phyloP scores from a whole-genome alignment of 2,329 filamentous ascomycete genomes.

The Beauveria australis region DNA sequence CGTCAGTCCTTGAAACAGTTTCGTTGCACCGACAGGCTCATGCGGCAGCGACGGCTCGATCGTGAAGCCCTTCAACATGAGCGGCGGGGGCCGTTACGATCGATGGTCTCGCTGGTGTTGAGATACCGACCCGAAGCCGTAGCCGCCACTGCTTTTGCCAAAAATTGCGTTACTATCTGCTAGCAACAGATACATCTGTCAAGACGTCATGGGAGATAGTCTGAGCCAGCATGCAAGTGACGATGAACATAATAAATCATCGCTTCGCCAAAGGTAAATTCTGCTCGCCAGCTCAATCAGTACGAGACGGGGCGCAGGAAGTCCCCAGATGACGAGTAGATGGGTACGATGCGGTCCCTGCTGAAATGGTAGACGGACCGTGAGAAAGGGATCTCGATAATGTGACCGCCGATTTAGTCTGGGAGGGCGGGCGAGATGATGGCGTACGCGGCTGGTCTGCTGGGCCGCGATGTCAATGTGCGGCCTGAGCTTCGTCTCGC shows the following conservation, averaged over 20 bases:
- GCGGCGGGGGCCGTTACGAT: background rate
- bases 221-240: background rate
- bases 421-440: background rate
- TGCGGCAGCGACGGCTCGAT: background rate
- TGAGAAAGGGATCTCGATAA: background rate
- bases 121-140: background rate
- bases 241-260: too few relatives aligned
- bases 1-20: too few relatives aligned
- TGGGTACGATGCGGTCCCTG: background rate
- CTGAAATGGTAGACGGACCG: background rate
- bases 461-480: background rate
- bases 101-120: background rate
- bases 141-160: background rate
- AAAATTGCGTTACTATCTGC: background rate
- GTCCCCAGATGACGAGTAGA: background rate
- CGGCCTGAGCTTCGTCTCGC: background rate
- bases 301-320: background rate
- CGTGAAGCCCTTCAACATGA: background rate
- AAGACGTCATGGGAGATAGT: background rate
- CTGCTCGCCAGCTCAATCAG: background rate
- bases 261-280: background rate
- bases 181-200: background rate
- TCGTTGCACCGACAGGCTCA: too few relatives aligned
- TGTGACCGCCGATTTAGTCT: background rate
- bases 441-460: background rate